phyloP scores from a whole-genome alignment of 2,329 filamentous ascomycete genomes.

The Colletotrichum sp. region DNA sequence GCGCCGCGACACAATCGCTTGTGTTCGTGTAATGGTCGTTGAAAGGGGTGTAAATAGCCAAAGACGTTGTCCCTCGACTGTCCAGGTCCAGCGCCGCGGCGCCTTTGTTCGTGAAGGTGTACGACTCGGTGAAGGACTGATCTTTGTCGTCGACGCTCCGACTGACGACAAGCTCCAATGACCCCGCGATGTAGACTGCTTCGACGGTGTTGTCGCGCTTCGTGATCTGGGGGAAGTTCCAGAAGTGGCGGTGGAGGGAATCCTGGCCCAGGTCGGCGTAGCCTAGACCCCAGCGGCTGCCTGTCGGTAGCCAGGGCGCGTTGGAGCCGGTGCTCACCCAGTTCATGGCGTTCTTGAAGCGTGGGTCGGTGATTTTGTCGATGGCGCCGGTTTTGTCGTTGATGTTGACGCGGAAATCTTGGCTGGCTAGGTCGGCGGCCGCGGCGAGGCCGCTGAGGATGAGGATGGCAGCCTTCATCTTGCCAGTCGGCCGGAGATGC shows the following conservation, averaged over 20 bases:
- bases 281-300: constrained; percentile 16
- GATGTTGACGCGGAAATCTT: constrained; percentile 2
- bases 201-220: neutral
- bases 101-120: constrained; percentile 11
- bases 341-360: neutral
- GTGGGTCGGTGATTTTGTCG: neutral
- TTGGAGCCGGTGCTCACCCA: constrained; percentile 13
- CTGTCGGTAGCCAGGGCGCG: constrained; percentile 5
- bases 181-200: neutral
- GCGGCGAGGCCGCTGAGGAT: neutral
- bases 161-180: neutral
- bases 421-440: neutral
- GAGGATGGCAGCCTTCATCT: neutral
- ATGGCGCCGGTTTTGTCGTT: constrained; percentile 3
- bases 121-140: constrained; percentile 2
- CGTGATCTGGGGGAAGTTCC: neutral
- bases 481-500: neutral
- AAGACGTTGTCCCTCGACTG: neutral
- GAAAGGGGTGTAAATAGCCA: constrained; percentile 8
- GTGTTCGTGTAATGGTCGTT: constrained; percentile 21
- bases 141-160: neutral
- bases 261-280: constrained; percentile 3
- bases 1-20: neutral
- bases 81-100: neutral
- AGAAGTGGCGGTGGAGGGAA: neutral